These are phyloP conservation scores for Alternaria sp. DNA, from an alignment of 2,329 filamentous ascomycete genomes.

Conservation along the genomic window DNA sequence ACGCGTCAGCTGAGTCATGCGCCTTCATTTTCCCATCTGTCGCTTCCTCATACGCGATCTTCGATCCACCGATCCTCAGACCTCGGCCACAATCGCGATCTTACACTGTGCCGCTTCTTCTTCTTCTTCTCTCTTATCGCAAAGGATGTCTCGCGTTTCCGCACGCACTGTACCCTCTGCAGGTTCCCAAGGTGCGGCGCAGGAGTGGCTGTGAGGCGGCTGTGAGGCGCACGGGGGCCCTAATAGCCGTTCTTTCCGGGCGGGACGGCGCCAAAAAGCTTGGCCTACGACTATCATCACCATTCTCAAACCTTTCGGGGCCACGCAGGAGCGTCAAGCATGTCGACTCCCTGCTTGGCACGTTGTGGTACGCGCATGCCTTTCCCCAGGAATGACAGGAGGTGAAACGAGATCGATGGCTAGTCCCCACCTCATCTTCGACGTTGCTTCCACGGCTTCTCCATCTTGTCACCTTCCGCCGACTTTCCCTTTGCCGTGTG, in stretches of 20 bases:
- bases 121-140: neutral
- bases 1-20: conserved; percentile 9
- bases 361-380: conserved; percentile 14
- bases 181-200: neutral
- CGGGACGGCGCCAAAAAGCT: conserved; percentile 13
- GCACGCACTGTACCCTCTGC: neutral
- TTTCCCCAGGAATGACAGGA: conserved; percentile 1
- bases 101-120: neutral
- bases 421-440: neutral
- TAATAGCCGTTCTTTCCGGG: conserved; percentile 16
- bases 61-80: neutral
- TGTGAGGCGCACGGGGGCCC: neutral
- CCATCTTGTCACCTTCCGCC: neutral
- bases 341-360: conserved; percentile 13
- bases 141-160: neutral
- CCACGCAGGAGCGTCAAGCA: neutral
- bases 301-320: conserved; percentile 12
- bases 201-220: conserved; percentile 8
- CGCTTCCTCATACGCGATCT: neutral
- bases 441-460: neutral
- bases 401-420: neutral
- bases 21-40: neutral
- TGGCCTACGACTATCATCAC: conserved; percentile 16
- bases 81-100: neutral
- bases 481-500: neutral